Evolutionary conservation across 495 filamentous ascomycete genomes (phyloP).

Genomic region (Glarea lozoyensis): DNA sequence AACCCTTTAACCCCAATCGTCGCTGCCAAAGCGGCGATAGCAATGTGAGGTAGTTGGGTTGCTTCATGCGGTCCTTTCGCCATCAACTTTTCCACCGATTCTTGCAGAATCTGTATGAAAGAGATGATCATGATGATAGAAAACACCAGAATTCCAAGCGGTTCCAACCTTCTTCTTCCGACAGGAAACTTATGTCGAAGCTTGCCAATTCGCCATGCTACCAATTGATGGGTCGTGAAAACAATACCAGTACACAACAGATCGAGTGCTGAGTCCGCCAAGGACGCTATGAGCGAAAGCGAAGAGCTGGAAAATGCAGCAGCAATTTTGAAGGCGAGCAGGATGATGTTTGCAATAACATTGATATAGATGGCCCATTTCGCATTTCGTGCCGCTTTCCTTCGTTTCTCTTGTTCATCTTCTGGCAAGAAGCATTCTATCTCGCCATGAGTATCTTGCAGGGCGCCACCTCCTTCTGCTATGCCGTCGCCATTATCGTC

Average conservation of each 20-base stretch:
- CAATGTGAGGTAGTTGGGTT: slow-evolving; percentile 26
- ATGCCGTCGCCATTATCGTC: slow-evolving; percentile 41
- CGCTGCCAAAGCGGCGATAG: slow-evolving; percentile 31
- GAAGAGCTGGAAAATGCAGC: slow-evolving; percentile 31
- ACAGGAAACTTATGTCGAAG: slow-evolving; percentile 36
- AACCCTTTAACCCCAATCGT: slow-evolving; percentile 37
- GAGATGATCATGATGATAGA: slow-evolving; percentile 45
- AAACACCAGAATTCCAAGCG: slow-evolving; percentile 42
- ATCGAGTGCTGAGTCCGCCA: slow-evolving; percentile 38
- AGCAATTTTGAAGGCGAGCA: slow-evolving; percentile 31
- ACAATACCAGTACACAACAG: slow-evolving; percentile 40
- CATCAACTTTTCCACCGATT: slow-evolving; percentile 34
- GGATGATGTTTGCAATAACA: slow-evolving; percentile 36
- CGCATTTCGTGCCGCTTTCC: slow-evolving; percentile 27
- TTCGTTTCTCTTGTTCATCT: slow-evolving; percentile 35
- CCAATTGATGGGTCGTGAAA: slow-evolving; percentile 36
- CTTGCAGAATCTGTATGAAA: slow-evolving; percentile 38
- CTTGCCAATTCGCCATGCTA: slow-evolving; percentile 30
- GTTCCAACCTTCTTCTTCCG: slow-evolving; percentile 35
- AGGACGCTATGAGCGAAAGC: slow-evolving; percentile 38
- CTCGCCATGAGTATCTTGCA: slow-evolving; percentile 28
- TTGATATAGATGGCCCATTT: slow-evolving; percentile 47
- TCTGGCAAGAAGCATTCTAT: slow-evolving; percentile 37
- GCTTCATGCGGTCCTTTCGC: slow-evolving; percentile 23
- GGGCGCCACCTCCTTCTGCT: slow-evolving; percentile 29